Evolutionary conservation across 2,329 filamentous ascomycete species (phyloP), one percentile per base, ranked within the genome.

Genomic region (Reticulascus tulasneorum): DNA sequence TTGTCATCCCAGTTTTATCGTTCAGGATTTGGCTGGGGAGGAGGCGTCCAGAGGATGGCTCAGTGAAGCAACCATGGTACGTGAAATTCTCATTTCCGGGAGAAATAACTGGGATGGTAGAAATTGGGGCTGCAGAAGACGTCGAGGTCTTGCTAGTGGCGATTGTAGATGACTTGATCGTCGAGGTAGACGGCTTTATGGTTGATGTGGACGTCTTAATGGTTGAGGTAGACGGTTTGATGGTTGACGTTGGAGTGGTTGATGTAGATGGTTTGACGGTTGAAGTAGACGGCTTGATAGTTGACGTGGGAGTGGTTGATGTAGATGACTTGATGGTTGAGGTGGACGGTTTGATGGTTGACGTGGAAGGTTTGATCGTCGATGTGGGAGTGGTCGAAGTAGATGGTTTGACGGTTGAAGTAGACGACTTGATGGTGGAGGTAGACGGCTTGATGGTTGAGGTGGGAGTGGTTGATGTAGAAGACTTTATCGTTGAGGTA

Each of bases 1-100:
- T 46, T 29, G 38, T 43, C 45, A 47, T 47, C 24, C 38, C 24
- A 22, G 37, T 43, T 9, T 33, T 46, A 11, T 55, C 49, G 20
- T 56, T 62, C 22, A 56, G 44, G 5, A 59, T 33, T 24, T 62
- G 55, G 0, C 35, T 38, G 2, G 47, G 32, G 4, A 65, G 48
- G 0, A 64, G 43, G 8, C 58, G 57, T 2, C 60, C 60, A 0
- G 43, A 27, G 3, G 50, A 49, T 0, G 62, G 62, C 35, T 65
- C 60, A 0, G 47, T 42, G 1, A 59, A 51, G 24, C 62, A 65
- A 2, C 52, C 54, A 35, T 62, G 61, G 37, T 53, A 63, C 2
- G 58, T 60, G 13, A 60, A 65, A 45, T 63, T 62, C 24, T 47
- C 49, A 37, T 63, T 61, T 2, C 61, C 62, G 0, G 40, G 40